Conservation (phyloP, 176 grass and related monocot genomes). For the Aegilops speltoides region DNA sequence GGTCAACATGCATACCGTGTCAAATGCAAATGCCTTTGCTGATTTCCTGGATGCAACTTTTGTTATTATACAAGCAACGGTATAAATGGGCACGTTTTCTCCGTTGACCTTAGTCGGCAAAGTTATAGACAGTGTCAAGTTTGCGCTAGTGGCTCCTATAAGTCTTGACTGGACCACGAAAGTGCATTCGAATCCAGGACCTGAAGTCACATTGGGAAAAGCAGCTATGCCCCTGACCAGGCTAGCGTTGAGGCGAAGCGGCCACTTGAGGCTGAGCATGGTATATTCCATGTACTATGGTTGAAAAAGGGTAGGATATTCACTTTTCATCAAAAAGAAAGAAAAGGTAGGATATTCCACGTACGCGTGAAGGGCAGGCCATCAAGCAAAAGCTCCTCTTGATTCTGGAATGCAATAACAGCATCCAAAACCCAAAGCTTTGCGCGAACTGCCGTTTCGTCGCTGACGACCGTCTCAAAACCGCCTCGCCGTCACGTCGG, state of each 20-base stretch:
- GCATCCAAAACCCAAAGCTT: neutral
- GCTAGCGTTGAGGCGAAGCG: neutral
- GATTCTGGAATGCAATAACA: neutral
- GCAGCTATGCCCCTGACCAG: too few relatives aligned
- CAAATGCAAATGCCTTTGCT: neutral
- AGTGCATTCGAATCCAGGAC: too few relatives aligned
- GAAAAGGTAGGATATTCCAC: slow-evolving; percentile 3
- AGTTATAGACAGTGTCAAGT: neutral
- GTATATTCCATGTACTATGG: neutral
- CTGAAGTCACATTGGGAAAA: too few relatives aligned
- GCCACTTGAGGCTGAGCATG: neutral
- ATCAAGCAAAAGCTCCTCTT: neutral
- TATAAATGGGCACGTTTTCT: neutral
- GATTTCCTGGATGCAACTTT: neutral
- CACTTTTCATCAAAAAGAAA: neutral
- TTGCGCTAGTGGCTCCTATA: too few relatives aligned
- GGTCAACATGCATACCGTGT: neutral
- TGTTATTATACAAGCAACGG: neutral
- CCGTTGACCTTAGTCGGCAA: neutral
- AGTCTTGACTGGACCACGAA: too few relatives aligned
- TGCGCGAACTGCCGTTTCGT: neutral
- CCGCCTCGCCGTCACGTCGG: slow-evolving; percentile 7
- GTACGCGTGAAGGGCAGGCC: slow-evolving; percentile 5
- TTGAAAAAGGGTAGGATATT: neutral
- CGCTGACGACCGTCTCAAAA: neutral